phyloP scores from a whole-genome alignment of 352 stramenopile species.

The Peronospora destructor region DNA sequence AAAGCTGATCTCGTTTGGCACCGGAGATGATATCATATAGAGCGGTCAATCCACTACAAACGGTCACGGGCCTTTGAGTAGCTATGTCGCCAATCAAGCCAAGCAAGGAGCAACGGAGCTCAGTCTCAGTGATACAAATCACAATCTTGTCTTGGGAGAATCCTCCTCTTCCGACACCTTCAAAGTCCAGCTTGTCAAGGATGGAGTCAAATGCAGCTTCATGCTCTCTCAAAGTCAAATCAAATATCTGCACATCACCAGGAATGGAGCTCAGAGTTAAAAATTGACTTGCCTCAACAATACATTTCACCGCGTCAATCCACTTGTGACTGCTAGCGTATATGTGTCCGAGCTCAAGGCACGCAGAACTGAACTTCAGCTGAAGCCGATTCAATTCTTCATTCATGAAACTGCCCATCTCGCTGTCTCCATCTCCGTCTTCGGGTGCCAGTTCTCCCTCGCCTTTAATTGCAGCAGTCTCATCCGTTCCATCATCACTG shows the following conservation, averaged over 20 bases:
- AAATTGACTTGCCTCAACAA: constrained; percentile 48
- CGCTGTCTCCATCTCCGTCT: constrained; percentile 30
- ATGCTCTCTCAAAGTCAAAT: constrained; percentile 13
- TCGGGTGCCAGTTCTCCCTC: constrained; percentile 12
- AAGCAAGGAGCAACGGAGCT: constrained; percentile 59
- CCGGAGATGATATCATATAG: constrained; percentile 50
- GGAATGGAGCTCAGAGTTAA: constrained; percentile 34
- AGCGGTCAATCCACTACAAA: constrained; percentile 19
- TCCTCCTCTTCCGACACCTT: constrained; percentile 40
- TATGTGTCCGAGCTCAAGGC: constrained; percentile 46
- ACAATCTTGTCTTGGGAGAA: constrained; percentile 22
- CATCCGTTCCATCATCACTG: constrained; percentile 18
- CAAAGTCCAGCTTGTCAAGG: constrained; percentile 58
- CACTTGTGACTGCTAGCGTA: constrained; percentile 36
- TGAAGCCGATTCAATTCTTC: constrained; percentile 67
- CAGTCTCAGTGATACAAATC: constrained; percentile 39
- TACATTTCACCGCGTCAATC: constrained; percentile 29
- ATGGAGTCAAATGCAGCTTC: constrained; percentile 32
- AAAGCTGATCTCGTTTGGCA: constrained; percentile 28
- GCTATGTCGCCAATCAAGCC: constrained; percentile 67
- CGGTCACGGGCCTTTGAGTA: constrained; percentile 30
- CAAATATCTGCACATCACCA: constrained; percentile 22
- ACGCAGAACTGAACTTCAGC: constrained; percentile 71
- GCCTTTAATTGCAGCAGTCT: constrained; percentile 12
- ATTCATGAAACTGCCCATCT: constrained; percentile 68